A percentile compares a stretch with the other conserved stretches of the same genome.
Conservation (phyloP, 768 basidiomycete genomes). For the Collybiopsis luxurians region DNA sequence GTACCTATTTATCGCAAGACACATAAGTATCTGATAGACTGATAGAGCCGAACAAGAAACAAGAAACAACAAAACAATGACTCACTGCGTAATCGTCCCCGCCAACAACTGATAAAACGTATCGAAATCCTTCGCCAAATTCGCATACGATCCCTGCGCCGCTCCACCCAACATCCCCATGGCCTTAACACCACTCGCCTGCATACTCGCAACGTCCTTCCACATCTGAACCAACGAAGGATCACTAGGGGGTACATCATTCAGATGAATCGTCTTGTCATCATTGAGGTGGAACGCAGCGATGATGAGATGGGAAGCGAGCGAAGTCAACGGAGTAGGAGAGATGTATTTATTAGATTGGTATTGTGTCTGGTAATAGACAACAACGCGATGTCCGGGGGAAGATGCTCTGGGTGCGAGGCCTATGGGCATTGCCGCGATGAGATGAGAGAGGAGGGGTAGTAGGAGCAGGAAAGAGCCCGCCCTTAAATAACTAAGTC, state of each 20-base stretch:
- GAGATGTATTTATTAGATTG: slow-evolving; percentile 18
- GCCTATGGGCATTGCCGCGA: too few species aligned
- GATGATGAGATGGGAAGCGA: slow-evolving; percentile 22
- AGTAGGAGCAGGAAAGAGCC: too few species aligned
- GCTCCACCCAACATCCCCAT: slow-evolving; percentile 26
- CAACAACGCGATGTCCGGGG: slow-evolving; percentile 17
- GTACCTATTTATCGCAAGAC: slow-evolving; percentile 15
- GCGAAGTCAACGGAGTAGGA: slow-evolving; percentile 18
- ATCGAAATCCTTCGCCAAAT: slow-evolving; percentile 16
- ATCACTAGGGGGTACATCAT: slow-evolving; percentile 17
- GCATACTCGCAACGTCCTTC: slow-evolving; percentile 22
- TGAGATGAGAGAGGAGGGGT: too few species aligned
- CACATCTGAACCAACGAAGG: slow-evolving; percentile 21
- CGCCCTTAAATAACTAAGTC: too few species aligned
- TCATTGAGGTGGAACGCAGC: slow-evolving; percentile 24
- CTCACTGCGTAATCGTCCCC: slow-evolving; percentile 17
- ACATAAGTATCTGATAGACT: too few species aligned
- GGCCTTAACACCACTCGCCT: slow-evolving; percentile 20
- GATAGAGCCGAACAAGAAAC: too few species aligned
- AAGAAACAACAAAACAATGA: neutral
- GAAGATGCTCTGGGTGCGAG: neutral
- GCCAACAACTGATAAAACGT: slow-evolving; percentile 18
- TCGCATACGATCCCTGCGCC: slow-evolving; percentile 18
- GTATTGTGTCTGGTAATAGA: slow-evolving; percentile 26
- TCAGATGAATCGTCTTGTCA: slow-evolving; percentile 18